Percentiles rank a stretch among this genome's conserved stretches.
These are phyloP conservation scores for Psilocybe azurescens DNA, from an alignment of 768 basidiomycete genomes.

Conservation along the genomic window DNA sequence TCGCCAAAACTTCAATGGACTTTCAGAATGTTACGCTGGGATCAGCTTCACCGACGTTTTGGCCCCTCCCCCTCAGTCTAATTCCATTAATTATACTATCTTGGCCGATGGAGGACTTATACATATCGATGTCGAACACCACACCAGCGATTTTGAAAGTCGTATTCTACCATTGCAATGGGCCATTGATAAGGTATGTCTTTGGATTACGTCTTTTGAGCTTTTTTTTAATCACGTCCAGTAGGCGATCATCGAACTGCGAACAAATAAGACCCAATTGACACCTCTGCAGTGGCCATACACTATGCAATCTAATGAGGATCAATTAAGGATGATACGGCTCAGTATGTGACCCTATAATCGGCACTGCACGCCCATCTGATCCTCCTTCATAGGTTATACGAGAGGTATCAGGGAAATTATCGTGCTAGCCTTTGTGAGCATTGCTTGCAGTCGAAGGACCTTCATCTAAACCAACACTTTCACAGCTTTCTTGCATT, in stretches of 20 bases:
- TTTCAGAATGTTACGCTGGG: conserved; percentile 74
- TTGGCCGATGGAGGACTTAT: conserved; percentile 67
- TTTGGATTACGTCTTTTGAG: neutral
- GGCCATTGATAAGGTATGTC: conserved; percentile 70
- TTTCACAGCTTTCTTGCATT: conserved; percentile 65
- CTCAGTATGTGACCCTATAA: conserved; percentile 47
- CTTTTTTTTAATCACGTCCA: neutral
- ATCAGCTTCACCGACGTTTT: conserved; percentile 68
- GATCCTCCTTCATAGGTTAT: conserved; percentile 46
- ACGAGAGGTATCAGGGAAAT: conserved; percentile 65
- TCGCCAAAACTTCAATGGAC: conserved; percentile 74
- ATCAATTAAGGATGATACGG: conserved; percentile 59
- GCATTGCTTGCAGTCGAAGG: conserved; percentile 21
- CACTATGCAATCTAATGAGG: conserved; percentile 67
- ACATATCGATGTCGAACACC: conserved; percentile 68
- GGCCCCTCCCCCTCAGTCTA: conserved; percentile 31
- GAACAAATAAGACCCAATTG: conserved; percentile 57
- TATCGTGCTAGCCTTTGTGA: conserved; percentile 70
- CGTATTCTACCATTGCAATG: conserved; percentile 77
- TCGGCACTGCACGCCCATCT: neutral
- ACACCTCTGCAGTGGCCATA: conserved; percentile 79
- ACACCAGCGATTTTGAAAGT: conserved; percentile 71
- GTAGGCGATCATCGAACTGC: conserved; percentile 71
- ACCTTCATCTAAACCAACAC: neutral
- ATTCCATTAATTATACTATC: conserved; percentile 70